Conservation (phyloP, 2,329 filamentous ascomycete genomes). For the Fusarium graminum region DNA sequence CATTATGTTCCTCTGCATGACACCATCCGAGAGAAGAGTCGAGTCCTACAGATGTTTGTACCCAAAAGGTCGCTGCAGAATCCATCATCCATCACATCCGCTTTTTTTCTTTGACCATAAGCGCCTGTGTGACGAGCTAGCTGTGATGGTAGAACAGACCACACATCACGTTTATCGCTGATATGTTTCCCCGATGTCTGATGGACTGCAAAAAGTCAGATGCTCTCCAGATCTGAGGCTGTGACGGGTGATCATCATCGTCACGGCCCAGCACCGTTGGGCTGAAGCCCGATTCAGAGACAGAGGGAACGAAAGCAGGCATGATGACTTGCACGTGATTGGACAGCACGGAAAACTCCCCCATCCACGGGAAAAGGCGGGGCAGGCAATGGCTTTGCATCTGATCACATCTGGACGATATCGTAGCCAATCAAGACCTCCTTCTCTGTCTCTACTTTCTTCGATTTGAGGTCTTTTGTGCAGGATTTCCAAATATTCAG, state of each 20-base stretch:
- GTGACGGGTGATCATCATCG: constrained; percentile 43
- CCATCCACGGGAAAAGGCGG: constrained; percentile 38
- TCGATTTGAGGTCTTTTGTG: constrained; percentile 35
- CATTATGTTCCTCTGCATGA: constrained; percentile 45
- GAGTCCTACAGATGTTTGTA: constrained; percentile 34
- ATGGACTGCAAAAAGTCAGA: constrained; percentile 34
- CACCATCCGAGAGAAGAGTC: constrained; percentile 44
- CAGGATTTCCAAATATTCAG: constrained; percentile 17
- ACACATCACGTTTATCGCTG: constrained; percentile 25
- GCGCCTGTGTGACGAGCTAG: constrained; percentile 36
- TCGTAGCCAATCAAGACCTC: constrained; percentile 31
- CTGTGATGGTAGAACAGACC: constrained; percentile 22
- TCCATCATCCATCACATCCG: constrained; percentile 31
- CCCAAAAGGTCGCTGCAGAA: constrained; percentile 29
- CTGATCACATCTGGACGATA: constrained; percentile 38
- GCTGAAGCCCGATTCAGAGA: constrained; percentile 19
- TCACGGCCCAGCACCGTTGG: constrained; percentile 32
- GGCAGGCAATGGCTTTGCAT: constrained; percentile 39
- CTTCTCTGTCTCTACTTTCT: constrained; percentile 17
- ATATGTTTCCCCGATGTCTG: constrained; percentile 8
- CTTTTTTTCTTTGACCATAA: constrained; percentile 33
- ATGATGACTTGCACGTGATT: constrained; percentile 22
- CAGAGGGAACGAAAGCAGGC: constrained; percentile 20
- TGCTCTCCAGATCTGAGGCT: constrained; percentile 37
- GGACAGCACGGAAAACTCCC: constrained; percentile 20